Conservation (phyloP, 495 filamentous ascomycete species). For the Talaromyces stipitatus region DNA sequence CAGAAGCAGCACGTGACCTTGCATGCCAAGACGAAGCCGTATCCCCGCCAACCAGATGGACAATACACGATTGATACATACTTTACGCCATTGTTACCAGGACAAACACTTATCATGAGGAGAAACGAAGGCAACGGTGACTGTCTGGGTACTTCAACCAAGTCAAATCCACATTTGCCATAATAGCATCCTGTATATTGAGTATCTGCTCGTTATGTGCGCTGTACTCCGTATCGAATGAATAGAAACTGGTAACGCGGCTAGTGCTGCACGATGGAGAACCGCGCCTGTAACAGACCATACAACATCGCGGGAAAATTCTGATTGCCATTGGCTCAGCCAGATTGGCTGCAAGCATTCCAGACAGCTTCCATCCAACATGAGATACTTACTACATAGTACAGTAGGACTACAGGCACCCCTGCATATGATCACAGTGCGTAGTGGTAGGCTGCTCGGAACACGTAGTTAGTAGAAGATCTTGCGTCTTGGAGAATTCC, state of each 20-base stretch:
- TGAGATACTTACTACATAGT: background rate
- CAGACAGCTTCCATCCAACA: background rate
- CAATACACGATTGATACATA: background rate
- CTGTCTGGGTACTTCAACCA: too few species aligned
- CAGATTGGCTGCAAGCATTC: background rate
- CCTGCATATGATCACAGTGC: background rate
- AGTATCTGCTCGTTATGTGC: too few species aligned
- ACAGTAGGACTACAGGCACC: too few species aligned
- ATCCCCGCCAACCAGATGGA: background rate
- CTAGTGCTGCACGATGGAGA: background rate
- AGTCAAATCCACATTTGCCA: too few species aligned
- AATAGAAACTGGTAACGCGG: too few species aligned
- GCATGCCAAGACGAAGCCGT: background rate
- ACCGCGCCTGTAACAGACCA: background rate
- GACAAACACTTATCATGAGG: too few species aligned
- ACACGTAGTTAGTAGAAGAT: background rate
- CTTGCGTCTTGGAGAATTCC: conserved; percentile 1
- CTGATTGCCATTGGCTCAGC: too few species aligned
- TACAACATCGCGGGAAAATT: background rate
- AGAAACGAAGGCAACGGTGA: too few species aligned
- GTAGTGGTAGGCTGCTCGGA: background rate
- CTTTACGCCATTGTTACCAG: background rate
- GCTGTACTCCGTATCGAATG: too few species aligned
- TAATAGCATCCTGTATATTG: too few species aligned
- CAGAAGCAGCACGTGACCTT: background rate